Evolutionary conservation across 2,329 filamentous ascomycete species (phyloP).

Genomic region (Fusarium sulawesiense): DNA sequence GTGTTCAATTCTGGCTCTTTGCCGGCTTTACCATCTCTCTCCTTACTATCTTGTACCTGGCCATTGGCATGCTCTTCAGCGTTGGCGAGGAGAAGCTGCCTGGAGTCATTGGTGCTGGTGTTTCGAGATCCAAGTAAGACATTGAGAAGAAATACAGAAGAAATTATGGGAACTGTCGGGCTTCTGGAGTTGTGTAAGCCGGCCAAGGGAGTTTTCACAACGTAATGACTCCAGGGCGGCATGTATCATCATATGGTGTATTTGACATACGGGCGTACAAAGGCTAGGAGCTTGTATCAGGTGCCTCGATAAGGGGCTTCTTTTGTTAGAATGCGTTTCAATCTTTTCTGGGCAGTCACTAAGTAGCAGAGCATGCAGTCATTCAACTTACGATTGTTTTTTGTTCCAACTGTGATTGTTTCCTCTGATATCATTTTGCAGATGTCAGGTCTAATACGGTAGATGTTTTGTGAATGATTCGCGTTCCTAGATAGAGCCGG

Average conservation of each 20-base stretch:
- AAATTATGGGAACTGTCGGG: slow-evolving; percentile 25
- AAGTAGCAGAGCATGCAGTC: slow-evolving; percentile 27
- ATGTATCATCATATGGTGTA: slow-evolving; percentile 49
- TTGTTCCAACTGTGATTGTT: not conserved
- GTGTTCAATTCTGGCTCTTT: slow-evolving; percentile 89
- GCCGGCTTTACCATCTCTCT: slow-evolving; percentile 78
- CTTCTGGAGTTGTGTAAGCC: slow-evolving; percentile 41
- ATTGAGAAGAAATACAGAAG: slow-evolving; percentile 2
- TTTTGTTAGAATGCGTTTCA: slow-evolving; percentile 46
- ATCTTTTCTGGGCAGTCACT: slow-evolving; percentile 27
- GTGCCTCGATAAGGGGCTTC: slow-evolving; percentile 43
- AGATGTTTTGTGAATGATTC: not conserved
- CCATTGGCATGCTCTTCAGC: slow-evolving; percentile 81
- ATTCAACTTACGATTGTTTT: not conserved
- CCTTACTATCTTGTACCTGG: slow-evolving; percentile 74
- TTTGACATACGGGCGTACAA: slow-evolving; percentile 49
- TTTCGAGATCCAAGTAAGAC: slow-evolving; percentile 75
- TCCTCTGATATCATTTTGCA: not conserved
- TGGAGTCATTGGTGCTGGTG: slow-evolving; percentile 95
- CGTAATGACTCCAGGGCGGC: slow-evolving; percentile 39
- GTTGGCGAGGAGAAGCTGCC: slow-evolving; percentile 91
- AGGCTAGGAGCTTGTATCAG: slow-evolving; percentile 47
- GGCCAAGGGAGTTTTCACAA: slow-evolving; percentile 34
- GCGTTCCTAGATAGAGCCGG: not conserved
- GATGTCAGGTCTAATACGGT: not conserved